phyloP scores from a whole-genome alignment of 2,329 filamentous ascomycete genomes.

The Plenodomus biglobosus region DNA sequence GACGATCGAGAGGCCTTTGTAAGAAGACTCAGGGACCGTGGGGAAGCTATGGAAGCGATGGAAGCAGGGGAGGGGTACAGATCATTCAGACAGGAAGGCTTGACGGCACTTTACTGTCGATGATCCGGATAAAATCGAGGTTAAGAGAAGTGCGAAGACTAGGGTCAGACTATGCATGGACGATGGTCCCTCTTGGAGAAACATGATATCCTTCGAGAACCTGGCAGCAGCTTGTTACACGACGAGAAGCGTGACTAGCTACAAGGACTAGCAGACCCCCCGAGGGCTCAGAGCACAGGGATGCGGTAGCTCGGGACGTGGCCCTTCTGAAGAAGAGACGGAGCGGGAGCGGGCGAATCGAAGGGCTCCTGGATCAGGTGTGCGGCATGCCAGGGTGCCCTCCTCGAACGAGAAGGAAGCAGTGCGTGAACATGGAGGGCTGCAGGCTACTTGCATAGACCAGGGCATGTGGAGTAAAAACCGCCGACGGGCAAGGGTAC shows the following conservation, averaged over 20 bases:
- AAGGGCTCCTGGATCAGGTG: slow-evolving; percentile 40
- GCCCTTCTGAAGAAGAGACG: slow-evolving; percentile 40
- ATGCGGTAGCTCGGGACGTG: slow-evolving; percentile 47
- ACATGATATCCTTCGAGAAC: slow-evolving; percentile 44
- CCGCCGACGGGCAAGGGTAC: slow-evolving; percentile 44
- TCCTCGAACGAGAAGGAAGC: slow-evolving; percentile 40
- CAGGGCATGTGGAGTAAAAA: slow-evolving; percentile 42
- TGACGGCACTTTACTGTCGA: slow-evolving; percentile 44
- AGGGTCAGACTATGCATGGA: slow-evolving; percentile 43
- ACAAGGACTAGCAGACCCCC: slow-evolving; percentile 40
- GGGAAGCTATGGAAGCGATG: slow-evolving; percentile 43
- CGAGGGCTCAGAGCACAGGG: slow-evolving; percentile 40
- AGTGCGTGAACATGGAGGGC: slow-evolving; percentile 42
- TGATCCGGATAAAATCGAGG: slow-evolving; percentile 47
- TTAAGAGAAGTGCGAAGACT: slow-evolving; percentile 40
- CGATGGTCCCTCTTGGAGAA: slow-evolving; percentile 38
- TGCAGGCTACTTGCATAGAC: slow-evolving; percentile 37
- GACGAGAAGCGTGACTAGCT: slow-evolving; percentile 43
- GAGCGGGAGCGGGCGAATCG: slow-evolving; percentile 41
- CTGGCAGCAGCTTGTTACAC: slow-evolving; percentile 45
- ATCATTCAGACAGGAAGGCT: slow-evolving; percentile 45
- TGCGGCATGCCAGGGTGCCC: slow-evolving; percentile 39
- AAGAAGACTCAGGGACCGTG: slow-evolving; percentile 38
- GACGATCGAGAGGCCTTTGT: slow-evolving; percentile 38
- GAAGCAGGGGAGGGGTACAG: slow-evolving; percentile 40